phyloP scores from a whole-genome alignment of 306 rosid genomes.

The Lathyrus oleraceus region DNA sequence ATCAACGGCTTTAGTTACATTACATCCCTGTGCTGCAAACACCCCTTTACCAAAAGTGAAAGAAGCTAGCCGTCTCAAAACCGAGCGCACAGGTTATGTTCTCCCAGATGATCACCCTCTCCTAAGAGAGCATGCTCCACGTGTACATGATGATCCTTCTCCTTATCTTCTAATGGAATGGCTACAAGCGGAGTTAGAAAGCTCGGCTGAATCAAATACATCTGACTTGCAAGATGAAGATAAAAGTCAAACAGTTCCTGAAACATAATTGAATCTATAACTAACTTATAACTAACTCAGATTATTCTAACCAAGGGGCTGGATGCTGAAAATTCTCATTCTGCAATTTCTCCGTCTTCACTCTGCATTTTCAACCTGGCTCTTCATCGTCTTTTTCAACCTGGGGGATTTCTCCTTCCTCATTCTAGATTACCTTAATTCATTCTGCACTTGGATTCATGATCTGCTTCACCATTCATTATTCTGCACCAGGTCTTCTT shows the following conservation, averaged over 20 bases:
- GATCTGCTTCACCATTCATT: no score
- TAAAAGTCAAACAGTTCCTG: slow-evolving; percentile 41
- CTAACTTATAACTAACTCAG: no score
- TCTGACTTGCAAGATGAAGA: slow-evolving; percentile 35
- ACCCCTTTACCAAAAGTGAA: slow-evolving; percentile 47
- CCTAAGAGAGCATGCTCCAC: slow-evolving; percentile 30
- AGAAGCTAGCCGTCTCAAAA: slow-evolving; percentile 52
- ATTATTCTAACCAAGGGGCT: no score
- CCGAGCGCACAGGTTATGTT: slow-evolving; percentile 58
- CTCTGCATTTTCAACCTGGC: no score
- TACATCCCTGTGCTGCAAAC: slow-evolving; percentile 23
- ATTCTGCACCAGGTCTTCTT: no score
- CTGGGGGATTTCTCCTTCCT: no score
- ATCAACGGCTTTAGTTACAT: slow-evolving; percentile 43
- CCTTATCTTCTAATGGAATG: slow-evolving; percentile 58
- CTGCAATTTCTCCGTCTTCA: no score
- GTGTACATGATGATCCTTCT: slow-evolving; percentile 45
- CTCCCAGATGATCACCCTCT: slow-evolving; percentile 55
- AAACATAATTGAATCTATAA: no score
- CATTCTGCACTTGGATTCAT: no score
- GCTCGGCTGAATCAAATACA: slow-evolving; percentile 14
- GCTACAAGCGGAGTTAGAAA: slow-evolving; percentile 40
- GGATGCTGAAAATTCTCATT: no score
- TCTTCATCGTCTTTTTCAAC: no score
- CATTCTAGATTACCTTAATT: no score